These are phyloP conservation scores for Wickerhamomyces xylosicus DNA, from an alignment of 805 yeast species.

Conservation along the genomic window DNA sequence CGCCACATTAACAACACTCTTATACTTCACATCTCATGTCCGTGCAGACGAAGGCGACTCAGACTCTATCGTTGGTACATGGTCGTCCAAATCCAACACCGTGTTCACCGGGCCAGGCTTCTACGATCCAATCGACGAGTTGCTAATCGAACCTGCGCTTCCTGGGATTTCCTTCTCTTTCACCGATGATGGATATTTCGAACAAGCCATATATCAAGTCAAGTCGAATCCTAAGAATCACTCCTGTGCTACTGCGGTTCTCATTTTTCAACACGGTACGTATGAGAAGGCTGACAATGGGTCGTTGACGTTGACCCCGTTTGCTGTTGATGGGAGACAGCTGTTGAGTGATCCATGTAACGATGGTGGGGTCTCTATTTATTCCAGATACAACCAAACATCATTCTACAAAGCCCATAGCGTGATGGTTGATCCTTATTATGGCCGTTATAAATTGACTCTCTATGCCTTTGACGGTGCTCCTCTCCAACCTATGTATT, in stretches of 20 bases:
- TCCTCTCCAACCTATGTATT: constrained; percentile 75
- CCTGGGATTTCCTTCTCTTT: constrained; percentile 93
- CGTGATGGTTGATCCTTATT: constrained; percentile 63
- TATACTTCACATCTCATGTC: background rate
- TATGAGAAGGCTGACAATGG: constrained; percentile 59
- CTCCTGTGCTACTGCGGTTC: constrained; percentile 71
- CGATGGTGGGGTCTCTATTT: constrained; percentile 46
- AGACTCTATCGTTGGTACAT: constrained; percentile 62
- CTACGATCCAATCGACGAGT: constrained; percentile 92
- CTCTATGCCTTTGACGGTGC: constrained; percentile 73
- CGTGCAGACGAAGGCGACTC: constrained; percentile 6
- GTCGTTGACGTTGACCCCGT: constrained; percentile 57
- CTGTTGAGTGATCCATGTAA: constrained; percentile 80
- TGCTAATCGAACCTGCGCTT: constrained; percentile 86
- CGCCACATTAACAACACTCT: background rate
- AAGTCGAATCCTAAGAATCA: constrained; percentile 63
- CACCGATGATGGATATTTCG: constrained; percentile 85
- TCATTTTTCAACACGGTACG: constrained; percentile 85
- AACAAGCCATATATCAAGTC: constrained; percentile 81
- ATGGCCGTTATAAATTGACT: constrained; percentile 72
- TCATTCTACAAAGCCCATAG: constrained; percentile 48
- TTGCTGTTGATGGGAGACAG: constrained; percentile 87
- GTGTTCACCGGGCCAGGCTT: constrained; percentile 97
- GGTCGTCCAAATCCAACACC: constrained; percentile 89
- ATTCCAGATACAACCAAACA: constrained; percentile 63